Percentiles rank a stretch among this genome's conserved stretches.
These are phyloP conservation scores for Huiozyma naganishii DNA, from an alignment of 805 yeast genomes.

Conservation along the genomic window DNA sequence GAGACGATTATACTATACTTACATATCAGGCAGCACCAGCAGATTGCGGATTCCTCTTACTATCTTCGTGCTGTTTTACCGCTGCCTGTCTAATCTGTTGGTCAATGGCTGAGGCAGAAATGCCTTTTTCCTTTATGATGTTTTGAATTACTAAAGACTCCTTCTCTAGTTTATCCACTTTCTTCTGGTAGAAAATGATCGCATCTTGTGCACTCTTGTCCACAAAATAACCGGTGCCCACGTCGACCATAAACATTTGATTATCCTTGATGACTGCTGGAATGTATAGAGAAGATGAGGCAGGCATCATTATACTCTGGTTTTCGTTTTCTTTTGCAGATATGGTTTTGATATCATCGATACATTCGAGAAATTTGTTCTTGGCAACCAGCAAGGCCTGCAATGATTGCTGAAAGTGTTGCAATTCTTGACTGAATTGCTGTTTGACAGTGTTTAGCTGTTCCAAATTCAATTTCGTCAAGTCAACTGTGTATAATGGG, in stretches of 20 bases:
- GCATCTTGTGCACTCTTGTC: constrained; percentile 68
- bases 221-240: constrained; percentile 92
- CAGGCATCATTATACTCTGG: constrained; percentile 63
- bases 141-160: constrained; percentile 67
- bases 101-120: constrained; percentile 27
- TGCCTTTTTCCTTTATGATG: constrained; percentile 66
- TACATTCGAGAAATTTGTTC: constrained; percentile 71
- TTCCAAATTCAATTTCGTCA: constrained; percentile 64
- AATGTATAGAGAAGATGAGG: constrained; percentile 79
- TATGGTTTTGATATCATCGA: constrained; percentile 52
- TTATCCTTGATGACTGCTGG: constrained; percentile 68
- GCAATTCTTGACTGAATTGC: constrained; percentile 74
- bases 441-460: constrained; percentile 77
- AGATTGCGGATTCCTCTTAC: constrained; percentile 1
- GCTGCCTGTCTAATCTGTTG: constrained; percentile 23
- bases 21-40: not conserved
- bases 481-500: constrained; percentile 38
- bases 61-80: constrained; percentile 10
- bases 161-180: constrained; percentile 58
- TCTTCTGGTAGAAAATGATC: constrained; percentile 55
- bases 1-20: too few species aligned
- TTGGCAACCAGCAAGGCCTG: constrained; percentile 79
- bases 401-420: constrained; percentile 74
- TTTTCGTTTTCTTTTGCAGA: constrained; percentile 32
- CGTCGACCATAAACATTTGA: constrained; percentile 73